Evolutionary conservation across 2,329 filamentous ascomycete species (phyloP), one percentile per base, ranked within the genome.

Genomic region (Rhytidhysteron rufulum): DNA sequence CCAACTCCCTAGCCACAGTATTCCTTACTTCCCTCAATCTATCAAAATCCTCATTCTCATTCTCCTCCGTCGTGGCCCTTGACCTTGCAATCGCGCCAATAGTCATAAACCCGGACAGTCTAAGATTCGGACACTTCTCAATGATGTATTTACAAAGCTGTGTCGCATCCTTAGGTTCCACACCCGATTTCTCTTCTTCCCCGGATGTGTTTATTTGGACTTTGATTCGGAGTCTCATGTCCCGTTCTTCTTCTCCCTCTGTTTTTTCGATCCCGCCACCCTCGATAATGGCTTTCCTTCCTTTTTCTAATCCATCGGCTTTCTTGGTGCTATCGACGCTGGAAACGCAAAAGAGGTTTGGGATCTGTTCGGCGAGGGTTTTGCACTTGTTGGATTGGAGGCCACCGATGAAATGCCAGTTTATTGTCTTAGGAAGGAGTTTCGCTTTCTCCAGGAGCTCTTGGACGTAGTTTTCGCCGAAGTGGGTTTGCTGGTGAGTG

Each of bases 391-490:
- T 94, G 11, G 86, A 90, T 68, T 98, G 93, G 29, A 98, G 70
- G 0, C 86, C 88, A 29, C 93, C 93, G 62, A 97, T 98, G 66
- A 97, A 96, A 67, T 98, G 93, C 93, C 93, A 98, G 55, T 78
- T 77, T 50, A 98, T 86, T 24, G 75, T 77, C 32, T 70, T 69
- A 0, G 93, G 91, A 9, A 98, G 78, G 16, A 95, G 63, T 25
- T 78, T 77, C 2, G 88, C 85, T 67, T 98, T 98, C 63, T 95
- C 85, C 43, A 78, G 75, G 39, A 98, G 78, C 67, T 98, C 93
- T 54, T 75, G 71, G 25, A 70, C 66, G 70, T 98, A 98, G 73
- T 98, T 98, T 70, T 98, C 93, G 55, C 93, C 93, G 65, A 97
- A 97, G 69, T 98, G 88, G 15, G 74, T 53, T 40, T 90, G 86